Evolutionary conservation across 768 basidiomycete species (phyloP).

Genomic region (Fomitopsis pulvina): DNA sequence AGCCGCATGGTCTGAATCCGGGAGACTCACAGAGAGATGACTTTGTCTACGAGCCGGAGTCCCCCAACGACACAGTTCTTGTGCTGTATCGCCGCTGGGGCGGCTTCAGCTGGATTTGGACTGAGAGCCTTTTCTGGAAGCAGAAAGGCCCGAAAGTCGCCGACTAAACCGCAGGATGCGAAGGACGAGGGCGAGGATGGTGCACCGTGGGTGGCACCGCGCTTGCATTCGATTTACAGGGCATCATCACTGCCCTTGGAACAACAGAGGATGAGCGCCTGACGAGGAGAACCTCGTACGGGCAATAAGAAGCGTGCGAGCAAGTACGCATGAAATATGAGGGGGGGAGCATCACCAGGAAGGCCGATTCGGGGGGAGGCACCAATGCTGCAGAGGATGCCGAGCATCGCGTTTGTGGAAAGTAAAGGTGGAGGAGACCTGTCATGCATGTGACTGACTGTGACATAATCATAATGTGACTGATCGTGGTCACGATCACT

Average conservation of each 20-base stretch:
- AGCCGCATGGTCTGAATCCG: slow-evolving; percentile 4
- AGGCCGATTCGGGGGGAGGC: not conserved
- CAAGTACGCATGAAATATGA: slow-evolving; percentile 4
- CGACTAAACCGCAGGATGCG: not conserved
- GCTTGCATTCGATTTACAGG: slow-evolving; percentile 33
- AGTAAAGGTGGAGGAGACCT: no score
- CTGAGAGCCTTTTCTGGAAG: not conserved
- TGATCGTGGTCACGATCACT: no score
- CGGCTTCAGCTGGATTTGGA: slow-evolving; percentile 21
- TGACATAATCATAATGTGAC: no score
- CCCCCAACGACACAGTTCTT: slow-evolving; percentile 8
- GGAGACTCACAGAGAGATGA: slow-evolving; percentile 15
- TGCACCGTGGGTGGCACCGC: slow-evolving; percentile 32
- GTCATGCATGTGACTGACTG: no score
- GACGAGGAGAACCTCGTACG: not conserved
- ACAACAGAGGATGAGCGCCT: not conserved
- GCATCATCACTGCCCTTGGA: slow-evolving; percentile 31
- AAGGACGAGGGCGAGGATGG: slow-evolving; percentile 21
- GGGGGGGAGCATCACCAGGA: not conserved
- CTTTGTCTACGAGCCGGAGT: not conserved
- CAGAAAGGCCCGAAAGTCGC: not conserved
- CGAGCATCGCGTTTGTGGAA: no score
- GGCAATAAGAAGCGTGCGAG: not conserved
- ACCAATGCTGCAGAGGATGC: no score
- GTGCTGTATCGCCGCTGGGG: slow-evolving; percentile 24